Evolutionary conservation across 2,329 filamentous ascomycete species (phyloP).

Genomic region (Cercospora zeae-maydis): DNA sequence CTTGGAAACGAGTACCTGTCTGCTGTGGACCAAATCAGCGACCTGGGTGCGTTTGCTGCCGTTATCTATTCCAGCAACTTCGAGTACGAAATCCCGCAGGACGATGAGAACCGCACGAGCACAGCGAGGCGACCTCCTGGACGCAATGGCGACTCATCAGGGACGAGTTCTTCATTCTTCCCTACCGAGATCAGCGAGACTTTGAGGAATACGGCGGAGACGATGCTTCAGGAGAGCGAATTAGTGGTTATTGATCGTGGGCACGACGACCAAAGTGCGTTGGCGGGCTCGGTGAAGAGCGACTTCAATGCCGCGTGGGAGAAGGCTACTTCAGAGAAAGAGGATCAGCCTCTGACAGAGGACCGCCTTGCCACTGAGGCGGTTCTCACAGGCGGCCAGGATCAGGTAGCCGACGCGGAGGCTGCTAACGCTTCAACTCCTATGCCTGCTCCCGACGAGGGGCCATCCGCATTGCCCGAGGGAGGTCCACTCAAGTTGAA

Average conservation of each 20-base stretch:
- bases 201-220: slow-evolving; percentile 13
- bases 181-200: slow-evolving; percentile 17
- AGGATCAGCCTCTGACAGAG: neutral
- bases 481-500: neutral
- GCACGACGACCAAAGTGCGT: slow-evolving; percentile 12
- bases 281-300: slow-evolving; percentile 12
- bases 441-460: neutral
- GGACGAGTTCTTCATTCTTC: slow-evolving; percentile 15
- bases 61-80: slow-evolving; percentile 85
- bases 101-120: slow-evolving; percentile 4
- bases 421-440: neutral
- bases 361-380: neutral
- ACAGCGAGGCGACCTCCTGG: neutral
- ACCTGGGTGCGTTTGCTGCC: slow-evolving; percentile 78
- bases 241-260: slow-evolving; percentile 21
- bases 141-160: slow-evolving; percentile 6
- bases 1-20: slow-evolving; percentile 49
- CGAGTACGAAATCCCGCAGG: slow-evolving; percentile 49
- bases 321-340: slow-evolving; percentile 15
- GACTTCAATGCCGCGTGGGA: slow-evolving; percentile 24
- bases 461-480: neutral
- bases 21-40: slow-evolving; percentile 70
- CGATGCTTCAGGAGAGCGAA: slow-evolving; percentile 22
- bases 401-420: neutral
- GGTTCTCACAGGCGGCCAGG: neutral